Evolutionary conservation across 306 rosid species (phyloP).

Genomic region (Heteromeles arbutifolia): DNA sequence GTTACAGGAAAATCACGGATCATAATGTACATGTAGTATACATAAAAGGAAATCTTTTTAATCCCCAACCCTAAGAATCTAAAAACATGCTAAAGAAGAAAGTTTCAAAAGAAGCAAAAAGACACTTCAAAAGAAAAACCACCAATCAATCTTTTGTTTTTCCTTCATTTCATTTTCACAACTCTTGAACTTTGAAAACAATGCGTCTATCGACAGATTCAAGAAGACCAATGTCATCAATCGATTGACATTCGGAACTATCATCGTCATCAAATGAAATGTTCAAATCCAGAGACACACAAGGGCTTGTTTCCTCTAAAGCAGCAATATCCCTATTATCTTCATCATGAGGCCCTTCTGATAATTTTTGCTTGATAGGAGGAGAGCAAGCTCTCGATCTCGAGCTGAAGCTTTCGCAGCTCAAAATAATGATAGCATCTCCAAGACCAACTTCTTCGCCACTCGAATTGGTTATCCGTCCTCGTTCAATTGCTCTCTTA

Average conservation of each 20-base stretch:
- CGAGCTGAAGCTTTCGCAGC: slow-evolving; percentile 73
- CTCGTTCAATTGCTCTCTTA: slow-evolving; percentile 74
- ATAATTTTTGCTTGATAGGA: slow-evolving; percentile 29
- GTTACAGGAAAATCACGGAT: slow-evolving; percentile 5
- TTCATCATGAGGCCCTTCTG: slow-evolving; percentile 14
- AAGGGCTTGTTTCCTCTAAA: slow-evolving; percentile 41
- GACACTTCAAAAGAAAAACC: background rate
- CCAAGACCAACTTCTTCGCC: slow-evolving; percentile 58
- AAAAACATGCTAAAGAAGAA: slow-evolving; percentile 31
- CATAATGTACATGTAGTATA: slow-evolving; percentile 39
- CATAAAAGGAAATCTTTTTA: slow-evolving; percentile 19
- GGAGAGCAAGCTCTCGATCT: slow-evolving; percentile 91
- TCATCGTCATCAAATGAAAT: slow-evolving; percentile 54
- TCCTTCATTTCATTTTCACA: slow-evolving; percentile 9
- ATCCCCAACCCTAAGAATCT: slow-evolving; percentile 27
- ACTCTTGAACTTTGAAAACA: slow-evolving; percentile 69
- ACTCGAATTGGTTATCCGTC: slow-evolving; percentile 42
- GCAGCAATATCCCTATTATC: slow-evolving; percentile 7
- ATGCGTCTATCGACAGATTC: slow-evolving; percentile 71
- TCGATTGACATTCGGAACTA: slow-evolving; percentile 27
- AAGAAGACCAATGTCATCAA: slow-evolving; percentile 73
- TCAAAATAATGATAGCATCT: slow-evolving; percentile 74
- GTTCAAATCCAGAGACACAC: slow-evolving; percentile 79
- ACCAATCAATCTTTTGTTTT: background rate
- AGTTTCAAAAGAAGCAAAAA: slow-evolving; percentile 19